Percentiles rank a stretch among this genome's conserved stretches.
phyloP scores from a whole-genome alignment of 305 asterid species.

The Stenogyne calaminthoides region DNA sequence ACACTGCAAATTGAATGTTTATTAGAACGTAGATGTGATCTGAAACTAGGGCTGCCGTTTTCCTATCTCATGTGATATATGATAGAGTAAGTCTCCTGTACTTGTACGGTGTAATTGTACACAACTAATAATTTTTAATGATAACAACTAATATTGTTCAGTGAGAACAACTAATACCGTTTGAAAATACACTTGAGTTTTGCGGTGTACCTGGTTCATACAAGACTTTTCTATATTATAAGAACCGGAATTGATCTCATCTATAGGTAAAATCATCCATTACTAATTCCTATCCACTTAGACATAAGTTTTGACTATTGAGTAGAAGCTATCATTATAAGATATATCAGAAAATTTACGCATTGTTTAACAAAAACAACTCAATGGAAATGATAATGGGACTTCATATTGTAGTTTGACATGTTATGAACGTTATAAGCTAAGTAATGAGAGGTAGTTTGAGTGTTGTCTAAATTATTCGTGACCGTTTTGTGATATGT shows the following conservation, averaged over 20 bases:
- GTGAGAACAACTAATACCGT: no score
- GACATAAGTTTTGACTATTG: neutral
- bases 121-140: no score
- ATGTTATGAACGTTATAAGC: no score
- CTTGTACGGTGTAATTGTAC: no score
- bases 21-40: neutral
- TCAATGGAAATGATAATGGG: neutral
- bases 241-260: no score
- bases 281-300: neutral
- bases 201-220: no score
- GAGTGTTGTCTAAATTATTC: neutral
- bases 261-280: neutral
- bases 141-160: no score
- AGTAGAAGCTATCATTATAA: neutral
- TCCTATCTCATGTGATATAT: neutral
- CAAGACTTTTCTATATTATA: no score
- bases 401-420: neutral
- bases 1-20: constrained; percentile 54
- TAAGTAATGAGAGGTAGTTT: neutral
- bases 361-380: neutral
- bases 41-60: neutral
- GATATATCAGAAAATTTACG: neutral
- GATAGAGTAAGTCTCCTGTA: no score
- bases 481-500: neutral
- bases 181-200: no score